Evolutionary conservation across 2,329 filamentous ascomycete species (phyloP).

Genomic region (Boeremia lycopersici): DNA sequence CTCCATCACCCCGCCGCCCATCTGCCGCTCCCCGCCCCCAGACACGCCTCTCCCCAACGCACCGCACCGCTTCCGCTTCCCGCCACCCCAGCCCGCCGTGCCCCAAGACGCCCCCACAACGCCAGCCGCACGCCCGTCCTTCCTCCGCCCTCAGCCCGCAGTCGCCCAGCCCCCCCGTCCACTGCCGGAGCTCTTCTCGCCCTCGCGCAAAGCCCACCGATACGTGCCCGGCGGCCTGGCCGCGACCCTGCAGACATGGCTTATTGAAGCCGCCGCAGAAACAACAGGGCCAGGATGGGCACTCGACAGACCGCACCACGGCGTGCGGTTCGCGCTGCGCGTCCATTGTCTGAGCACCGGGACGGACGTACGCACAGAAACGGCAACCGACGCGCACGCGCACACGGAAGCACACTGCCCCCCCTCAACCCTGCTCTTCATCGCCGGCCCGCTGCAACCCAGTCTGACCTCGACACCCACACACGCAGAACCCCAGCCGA

Average conservation of each 20-base stretch:
- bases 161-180: slow-evolving; percentile 41
- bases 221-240: slow-evolving; percentile 58
- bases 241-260: slow-evolving; percentile 56
- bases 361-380: neutral
- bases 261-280: slow-evolving; percentile 51
- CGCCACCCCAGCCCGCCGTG: slow-evolving; percentile 15
- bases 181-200: slow-evolving; percentile 60
- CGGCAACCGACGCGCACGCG: too few species aligned
- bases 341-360: neutral
- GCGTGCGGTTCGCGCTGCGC: slow-evolving; percentile 22
- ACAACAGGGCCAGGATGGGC: slow-evolving; percentile 13
- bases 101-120: slow-evolving; percentile 8
- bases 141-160: slow-evolving; percentile 45
- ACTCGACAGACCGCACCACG: slow-evolving; percentile 18
- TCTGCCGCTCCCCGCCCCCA: neutral
- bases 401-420: too few species aligned
- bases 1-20: neutral
- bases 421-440: too few species aligned
- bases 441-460: too few species aligned
- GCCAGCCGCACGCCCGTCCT: slow-evolving; percentile 39
- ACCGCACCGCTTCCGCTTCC: slow-evolving; percentile 36
- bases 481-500: too few species aligned
- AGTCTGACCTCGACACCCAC: too few species aligned
- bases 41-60: slow-evolving; percentile 2
- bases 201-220: slow-evolving; percentile 56